Evolutionary conservation across 2,329 filamentous ascomycete genomes (phyloP), one percentile per base, ranked within the genome.

Genomic region (Lizonia empirigonia): DNA sequence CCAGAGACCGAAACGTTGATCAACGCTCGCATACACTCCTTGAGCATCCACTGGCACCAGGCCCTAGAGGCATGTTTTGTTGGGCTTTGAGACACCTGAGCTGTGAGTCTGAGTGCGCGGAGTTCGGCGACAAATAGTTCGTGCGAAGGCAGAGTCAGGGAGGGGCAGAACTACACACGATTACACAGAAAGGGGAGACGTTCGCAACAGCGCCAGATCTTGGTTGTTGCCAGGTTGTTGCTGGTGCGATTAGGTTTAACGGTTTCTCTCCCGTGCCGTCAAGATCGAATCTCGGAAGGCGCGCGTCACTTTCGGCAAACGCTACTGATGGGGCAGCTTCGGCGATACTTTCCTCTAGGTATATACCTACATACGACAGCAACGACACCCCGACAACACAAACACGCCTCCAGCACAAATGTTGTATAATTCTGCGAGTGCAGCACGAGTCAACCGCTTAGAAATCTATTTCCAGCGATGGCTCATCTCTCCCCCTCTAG

Each of bases 221-320:
- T 41, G 36, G 10, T n/a, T n/a, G n/a, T n/a, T n/a, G n/a, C n/a
- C n/a, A n/a, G n/a, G n/a, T n/a, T 16, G 9, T 42, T 27, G 20
- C 33, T 35, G 24, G 37, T 20, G 37, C 32, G 16, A 47, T 38
- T 46, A 52, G 32, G 49, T 46, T 52, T 20, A 30, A 46, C 37
- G 37, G 41, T 41, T 52, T 42, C 33, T 32, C 24, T 52, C 38
- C 49, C 42, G 42, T 38, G 15, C 49, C 26, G 48, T 27, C 24
- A 12, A 45, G 42, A 52, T 42, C 42, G 49, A 41, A 42, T 52
- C 47, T 52, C 49, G 48, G 34, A 38, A 24, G 19, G 48, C 48
- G 27, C 41, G 41, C 48, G 41, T 40, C 48, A 40, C 39, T 15
- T n/a, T 49, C 46, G 47, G 47, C 35, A 44, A 27, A 24, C 15